Conservation (phyloP, 2,329 filamentous ascomycete genomes). For the Dactylonectria macrodidyma region DNA sequence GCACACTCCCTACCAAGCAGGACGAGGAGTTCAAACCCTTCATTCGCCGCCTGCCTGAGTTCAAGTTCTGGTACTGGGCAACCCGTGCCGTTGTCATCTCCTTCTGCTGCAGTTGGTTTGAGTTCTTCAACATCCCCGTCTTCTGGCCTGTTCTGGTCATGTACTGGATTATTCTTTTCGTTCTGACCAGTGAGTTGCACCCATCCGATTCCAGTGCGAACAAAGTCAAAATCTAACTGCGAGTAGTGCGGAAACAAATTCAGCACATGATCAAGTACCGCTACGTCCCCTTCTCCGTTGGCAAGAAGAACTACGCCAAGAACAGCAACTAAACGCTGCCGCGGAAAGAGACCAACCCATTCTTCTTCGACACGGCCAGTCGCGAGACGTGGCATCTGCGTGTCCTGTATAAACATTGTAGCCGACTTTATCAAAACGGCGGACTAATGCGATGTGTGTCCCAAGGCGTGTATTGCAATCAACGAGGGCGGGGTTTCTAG, state of each 20-base stretch:
- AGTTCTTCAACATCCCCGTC: conserved; percentile 95
- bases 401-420: conserved; percentile 47
- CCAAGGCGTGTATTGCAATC: conserved; percentile 42
- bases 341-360: conserved; percentile 15
- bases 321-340: conserved; percentile 62
- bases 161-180: conserved; percentile 98
- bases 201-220: not conserved
- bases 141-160: conserved; percentile 99
- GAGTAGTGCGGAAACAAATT: conserved; percentile 94
- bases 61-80: conserved; percentile 99
- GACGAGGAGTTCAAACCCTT: conserved; percentile 99
- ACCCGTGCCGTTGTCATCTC: conserved; percentile 88
- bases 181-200: conserved; percentile 85
- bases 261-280: conserved; percentile 99
- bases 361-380: conserved; percentile 41
- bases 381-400: conserved; percentile 31
- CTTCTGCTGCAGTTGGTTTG: conserved; percentile 93
- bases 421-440: conserved; percentile 44
- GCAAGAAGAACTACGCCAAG: conserved; percentile 86
- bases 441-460: conserved; percentile 46
- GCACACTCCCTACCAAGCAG: conserved; percentile 90
- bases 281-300: conserved; percentile 94
- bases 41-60: conserved; percentile 95
- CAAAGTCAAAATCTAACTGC: conserved; percentile 14
- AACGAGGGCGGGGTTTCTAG: conserved; percentile 37